phyloP scores from a whole-genome alignment of 2,329 filamentous ascomycete species.

The Hymenoscyphus linearis region DNA sequence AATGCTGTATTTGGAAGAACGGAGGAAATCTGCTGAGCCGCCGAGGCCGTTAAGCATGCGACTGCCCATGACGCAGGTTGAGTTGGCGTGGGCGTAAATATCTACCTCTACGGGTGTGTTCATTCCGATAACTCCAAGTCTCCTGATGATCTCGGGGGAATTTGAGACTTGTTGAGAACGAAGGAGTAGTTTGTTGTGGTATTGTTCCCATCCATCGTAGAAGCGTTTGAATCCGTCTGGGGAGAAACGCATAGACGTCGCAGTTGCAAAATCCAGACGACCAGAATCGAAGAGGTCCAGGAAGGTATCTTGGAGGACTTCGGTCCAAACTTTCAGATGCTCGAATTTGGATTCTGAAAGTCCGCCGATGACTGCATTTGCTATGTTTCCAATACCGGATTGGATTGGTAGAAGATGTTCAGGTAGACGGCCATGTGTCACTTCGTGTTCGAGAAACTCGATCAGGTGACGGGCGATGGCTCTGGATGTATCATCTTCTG shows the following conservation, averaged over 20 bases:
- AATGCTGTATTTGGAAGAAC: constrained; percentile 76
- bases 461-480: constrained; percentile 76
- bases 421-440: constrained; percentile 70
- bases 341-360: constrained; percentile 76
- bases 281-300: constrained; percentile 87
- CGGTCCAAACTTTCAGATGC: constrained; percentile 88
- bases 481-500: constrained; percentile 66
- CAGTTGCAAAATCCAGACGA: constrained; percentile 82
- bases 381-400: constrained; percentile 88
- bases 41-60: constrained; percentile 85
- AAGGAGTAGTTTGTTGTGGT: constrained; percentile 76
- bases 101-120: constrained; percentile 93
- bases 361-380: constrained; percentile 84
- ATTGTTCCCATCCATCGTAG: constrained; percentile 78
- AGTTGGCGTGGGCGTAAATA: constrained; percentile 92
- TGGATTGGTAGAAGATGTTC: constrained; percentile 74
- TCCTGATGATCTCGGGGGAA: constrained; percentile 83
- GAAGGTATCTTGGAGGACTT: constrained; percentile 86
- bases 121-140: constrained; percentile 86
- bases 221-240: constrained; percentile 88
- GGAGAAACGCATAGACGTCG: constrained; percentile 85
- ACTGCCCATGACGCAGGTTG: constrained; percentile 80
- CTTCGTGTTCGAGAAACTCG: constrained; percentile 82
- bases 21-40: constrained; percentile 76
- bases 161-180: constrained; percentile 87